Percentiles rank a stretch among this genome's conserved stretches.
phyloP scores from a whole-genome alignment of 108 stramenopile species.

The Chaetoceros tenuissimus region DNA sequence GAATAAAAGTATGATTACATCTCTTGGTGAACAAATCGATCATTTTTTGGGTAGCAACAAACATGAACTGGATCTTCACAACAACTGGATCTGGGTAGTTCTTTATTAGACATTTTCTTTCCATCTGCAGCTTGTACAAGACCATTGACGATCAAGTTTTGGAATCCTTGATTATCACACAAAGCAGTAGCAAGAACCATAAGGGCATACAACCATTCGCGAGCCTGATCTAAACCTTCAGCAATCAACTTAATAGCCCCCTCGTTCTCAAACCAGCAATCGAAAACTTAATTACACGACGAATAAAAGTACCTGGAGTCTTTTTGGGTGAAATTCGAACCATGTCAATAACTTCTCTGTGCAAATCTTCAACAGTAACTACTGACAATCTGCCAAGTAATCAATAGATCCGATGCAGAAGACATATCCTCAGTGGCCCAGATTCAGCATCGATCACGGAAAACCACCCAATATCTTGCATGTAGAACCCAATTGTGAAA shows the following conservation, averaged over 20 bases:
- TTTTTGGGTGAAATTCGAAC: slow-evolving; percentile 93
- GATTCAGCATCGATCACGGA: slow-evolving; percentile 96
- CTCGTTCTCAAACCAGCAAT: slow-evolving; percentile 99
- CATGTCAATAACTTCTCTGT: slow-evolving; percentile 92
- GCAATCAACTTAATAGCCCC: slow-evolving; percentile 99
- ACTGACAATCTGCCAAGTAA: slow-evolving; percentile 88
- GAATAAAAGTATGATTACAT: slow-evolving; percentile 89
- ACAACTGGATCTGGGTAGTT: slow-evolving; percentile 97
- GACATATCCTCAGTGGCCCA: slow-evolving; percentile 92
- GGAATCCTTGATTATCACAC: slow-evolving; percentile 96
- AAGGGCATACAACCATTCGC: slow-evolving; percentile 99
- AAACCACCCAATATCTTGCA: slow-evolving; percentile 98
- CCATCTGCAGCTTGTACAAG: slow-evolving; percentile 96
- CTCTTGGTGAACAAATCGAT: slow-evolving; percentile 95
- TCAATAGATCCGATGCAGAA: slow-evolving; percentile 92
- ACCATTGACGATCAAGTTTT: slow-evolving; percentile 98
- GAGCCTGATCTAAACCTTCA: slow-evolving; percentile 99
- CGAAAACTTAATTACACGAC: slow-evolving; percentile 96
- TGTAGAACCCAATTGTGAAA: slow-evolving; percentile 99
- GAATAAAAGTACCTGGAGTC: slow-evolving; percentile 77
- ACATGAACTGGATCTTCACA: slow-evolving; percentile 92
- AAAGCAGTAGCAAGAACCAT: slow-evolving; percentile 99
- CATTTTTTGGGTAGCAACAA: slow-evolving; percentile 91
- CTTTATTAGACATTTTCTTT: slow-evolving; percentile 99
- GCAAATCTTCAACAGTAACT: slow-evolving; percentile 82